A percentile compares a stretch with the other conserved stretches of the same genome.
These are phyloP conservation scores for Erythrophleum ivorense DNA, from an alignment of 331 rosid genomes.

Conservation along the genomic window DNA sequence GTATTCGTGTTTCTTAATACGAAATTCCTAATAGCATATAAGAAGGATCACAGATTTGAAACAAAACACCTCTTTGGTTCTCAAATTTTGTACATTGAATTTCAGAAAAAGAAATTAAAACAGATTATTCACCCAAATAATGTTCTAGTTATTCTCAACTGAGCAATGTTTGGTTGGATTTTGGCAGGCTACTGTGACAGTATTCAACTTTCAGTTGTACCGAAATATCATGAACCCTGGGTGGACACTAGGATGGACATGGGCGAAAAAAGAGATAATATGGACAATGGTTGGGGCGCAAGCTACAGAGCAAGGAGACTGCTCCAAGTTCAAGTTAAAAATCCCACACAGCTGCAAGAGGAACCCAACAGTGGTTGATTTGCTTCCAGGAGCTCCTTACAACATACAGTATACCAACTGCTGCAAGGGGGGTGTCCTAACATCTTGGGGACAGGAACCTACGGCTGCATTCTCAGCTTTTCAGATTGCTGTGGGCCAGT, in stretches of 20 bases:
- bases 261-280: constrained; percentile 82
- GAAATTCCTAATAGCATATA: neutral
- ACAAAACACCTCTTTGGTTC: neutral
- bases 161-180: constrained; percentile 18
- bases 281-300: constrained; percentile 78
- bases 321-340: constrained; percentile 67
- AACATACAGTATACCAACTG: constrained; percentile 73
- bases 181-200: constrained; percentile 73
- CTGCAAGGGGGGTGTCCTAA: constrained; percentile 80
- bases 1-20: neutral
- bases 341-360: constrained; percentile 81
- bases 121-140: neutral
- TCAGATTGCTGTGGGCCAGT: constrained; percentile 74
- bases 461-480: constrained; percentile 66
- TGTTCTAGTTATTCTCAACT: neutral
- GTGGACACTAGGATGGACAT: constrained; percentile 75
- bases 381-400: constrained; percentile 77
- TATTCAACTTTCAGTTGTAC: constrained; percentile 72
- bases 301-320: constrained; percentile 80
- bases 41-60: neutral
- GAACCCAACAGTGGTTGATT: constrained; percentile 69
- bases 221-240: constrained; percentile 72
- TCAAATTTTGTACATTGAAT: neutral
- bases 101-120: neutral
- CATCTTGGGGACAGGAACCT: constrained; percentile 82